Conservation (phyloP, 2,329 filamentous ascomycete species). For the Colletotrichum tropicicola region DNA sequence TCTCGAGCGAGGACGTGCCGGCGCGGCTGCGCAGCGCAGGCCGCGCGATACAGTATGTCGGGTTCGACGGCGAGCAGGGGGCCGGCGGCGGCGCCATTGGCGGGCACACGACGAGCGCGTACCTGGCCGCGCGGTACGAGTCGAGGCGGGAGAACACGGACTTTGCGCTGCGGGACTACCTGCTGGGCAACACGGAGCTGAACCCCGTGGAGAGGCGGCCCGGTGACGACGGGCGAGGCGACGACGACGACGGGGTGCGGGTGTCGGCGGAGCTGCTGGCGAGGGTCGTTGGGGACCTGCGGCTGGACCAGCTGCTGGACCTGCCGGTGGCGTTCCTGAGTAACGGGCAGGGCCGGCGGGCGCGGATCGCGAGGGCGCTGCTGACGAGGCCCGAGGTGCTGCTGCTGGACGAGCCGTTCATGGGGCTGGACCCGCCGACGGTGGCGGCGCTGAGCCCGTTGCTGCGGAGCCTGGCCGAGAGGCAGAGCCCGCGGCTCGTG, state of each 20-base stretch:
- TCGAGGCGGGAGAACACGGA: constrained; percentile 86
- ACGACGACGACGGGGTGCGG: constrained; percentile 56
- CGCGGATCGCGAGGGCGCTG: constrained; percentile 87
- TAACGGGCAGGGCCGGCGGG: constrained; percentile 89
- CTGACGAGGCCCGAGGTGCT: constrained; percentile 82
- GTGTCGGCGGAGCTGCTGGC: constrained; percentile 62
- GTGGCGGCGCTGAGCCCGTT: constrained; percentile 76
- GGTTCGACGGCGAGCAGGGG: constrained; percentile 82
- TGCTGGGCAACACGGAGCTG: constrained; percentile 83
- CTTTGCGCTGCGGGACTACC: constrained; percentile 82
- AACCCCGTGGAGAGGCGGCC: constrained; percentile 70
- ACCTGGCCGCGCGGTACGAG: constrained; percentile 91
- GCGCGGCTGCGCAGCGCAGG: constrained; percentile 65
- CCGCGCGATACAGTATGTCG: constrained; percentile 85
- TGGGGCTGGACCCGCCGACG: constrained; percentile 91
- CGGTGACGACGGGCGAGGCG: too few species aligned
- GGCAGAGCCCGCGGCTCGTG: constrained; percentile 75
- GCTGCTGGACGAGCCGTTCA: constrained; percentile 92
- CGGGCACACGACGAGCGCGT: constrained; percentile 74
- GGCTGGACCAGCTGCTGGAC: constrained; percentile 73
- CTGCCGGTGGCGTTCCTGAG: constrained; percentile 91
- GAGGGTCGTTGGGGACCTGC: constrained; percentile 74
- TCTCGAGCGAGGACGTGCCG: constrained; percentile 70
- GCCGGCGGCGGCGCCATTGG: constrained; percentile 59
- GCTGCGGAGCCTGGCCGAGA: constrained; percentile 72